Base-by-base conservation (phyloP, 1,284 basidiomycete genomes). In the Rhizoctonia solani region DNA sequence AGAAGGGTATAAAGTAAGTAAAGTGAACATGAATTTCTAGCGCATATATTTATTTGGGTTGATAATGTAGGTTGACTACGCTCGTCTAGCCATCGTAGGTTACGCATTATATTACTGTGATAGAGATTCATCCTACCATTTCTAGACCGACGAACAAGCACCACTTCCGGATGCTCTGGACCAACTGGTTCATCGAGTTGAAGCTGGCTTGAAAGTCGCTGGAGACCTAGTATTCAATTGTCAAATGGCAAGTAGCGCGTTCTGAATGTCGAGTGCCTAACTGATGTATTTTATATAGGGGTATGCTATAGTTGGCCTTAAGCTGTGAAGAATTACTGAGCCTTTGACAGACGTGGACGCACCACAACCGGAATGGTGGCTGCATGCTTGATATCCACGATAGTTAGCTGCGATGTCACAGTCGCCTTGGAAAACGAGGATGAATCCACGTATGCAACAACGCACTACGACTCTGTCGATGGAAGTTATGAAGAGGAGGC, bases 291-390 rank as follows among this genome's bases (percentile, higher is more conserved):
- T 4, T 4, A 50, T 4, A 50, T 41, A 66, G 65, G 65, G 65
- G 65, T 66, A 49, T 19, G 68, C 68, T 14, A 1, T 19, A 9
- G 14, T 14, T 21, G 3, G 14, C 8, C 9, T 2, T 4, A 0
- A 39, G 23, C 19, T 21, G 8, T 3, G 34, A 32, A 42, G n/a
- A 39, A 23, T 29, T 25, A 13, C 55, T 46, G 21, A 58, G 16
- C 16, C 27, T 39, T 46, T 16, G 14, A 54, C 67, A 74, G 68
- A 86, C 90, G 59, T 21, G 82, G 82, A 1, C 74, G 83, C 16
- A 85, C 83, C 0, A 98, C 95, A 0, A 97, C 94, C 0, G 95
- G 95, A 9, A 98, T 97, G 94, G 85, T 95, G 52, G 88, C 89
- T 16, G 93, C 93, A 1, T 92, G 88, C 59, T 80, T 98, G 29